Percentiles rank a stretch among this genome's conserved stretches.
phyloP scores from a whole-genome alignment of 2,329 filamentous ascomycete genomes.

The Biscogniauxia mediterranea region DNA sequence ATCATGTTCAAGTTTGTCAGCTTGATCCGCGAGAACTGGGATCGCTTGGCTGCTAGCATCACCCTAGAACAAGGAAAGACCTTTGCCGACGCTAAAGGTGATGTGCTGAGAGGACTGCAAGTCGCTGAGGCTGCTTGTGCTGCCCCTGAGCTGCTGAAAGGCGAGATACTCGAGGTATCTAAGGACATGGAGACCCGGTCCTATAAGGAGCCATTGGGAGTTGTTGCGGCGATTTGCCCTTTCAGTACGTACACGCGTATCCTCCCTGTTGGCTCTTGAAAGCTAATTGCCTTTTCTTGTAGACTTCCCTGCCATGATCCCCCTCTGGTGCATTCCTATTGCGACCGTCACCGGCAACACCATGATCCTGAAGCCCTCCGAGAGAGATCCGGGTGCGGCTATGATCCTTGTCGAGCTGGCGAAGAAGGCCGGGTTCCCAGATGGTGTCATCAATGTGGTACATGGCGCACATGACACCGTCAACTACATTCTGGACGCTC shows the following conservation, averaged over 20 bases:
- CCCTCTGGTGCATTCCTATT: constrained; percentile 85
- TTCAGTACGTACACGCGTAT: constrained; percentile 61
- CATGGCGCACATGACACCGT: constrained; percentile 80
- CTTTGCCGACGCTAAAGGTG: constrained; percentile 76
- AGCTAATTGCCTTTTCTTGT: not conserved
- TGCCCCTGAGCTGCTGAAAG: constrained; percentile 78
- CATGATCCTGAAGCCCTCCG: constrained; percentile 80
- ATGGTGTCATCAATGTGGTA: constrained; percentile 79
- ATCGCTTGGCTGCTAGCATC: constrained; percentile 79
- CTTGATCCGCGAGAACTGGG: constrained; percentile 81
- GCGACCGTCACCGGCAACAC: constrained; percentile 83
- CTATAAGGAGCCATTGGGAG: constrained; percentile 78
- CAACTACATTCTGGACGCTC: constrained; percentile 83
- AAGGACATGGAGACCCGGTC: constrained; percentile 88
- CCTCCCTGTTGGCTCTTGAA: not conserved
- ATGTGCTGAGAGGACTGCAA: constrained; percentile 79
- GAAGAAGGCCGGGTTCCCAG: constrained; percentile 76
- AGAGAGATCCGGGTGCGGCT: constrained; percentile 78
- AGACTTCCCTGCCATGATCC: constrained; percentile 93
- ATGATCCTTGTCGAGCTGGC: constrained; percentile 84
- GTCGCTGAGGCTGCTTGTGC: constrained; percentile 81
- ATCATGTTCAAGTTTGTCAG: constrained; percentile 86
- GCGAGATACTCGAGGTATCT: constrained; percentile 79
- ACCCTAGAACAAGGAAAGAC: constrained; percentile 89
- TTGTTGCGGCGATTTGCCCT: constrained; percentile 81